Evolutionary conservation across 768 basidiomycete genomes (phyloP).

Genomic region (Tylopilus plumbeoviolaceoides): DNA sequence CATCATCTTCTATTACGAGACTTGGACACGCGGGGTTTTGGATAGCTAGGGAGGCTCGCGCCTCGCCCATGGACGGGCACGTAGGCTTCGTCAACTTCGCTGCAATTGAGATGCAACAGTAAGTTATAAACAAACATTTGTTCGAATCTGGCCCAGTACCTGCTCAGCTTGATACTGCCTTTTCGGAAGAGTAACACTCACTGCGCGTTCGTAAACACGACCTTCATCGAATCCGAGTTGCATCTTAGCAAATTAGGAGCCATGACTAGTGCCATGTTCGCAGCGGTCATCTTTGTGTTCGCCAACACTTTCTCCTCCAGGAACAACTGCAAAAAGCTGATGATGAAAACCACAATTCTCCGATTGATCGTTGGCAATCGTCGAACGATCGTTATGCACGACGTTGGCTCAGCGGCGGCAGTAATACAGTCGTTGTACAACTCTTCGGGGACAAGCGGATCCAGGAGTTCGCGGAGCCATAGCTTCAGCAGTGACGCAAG

Average conservation of each 20-base stretch:
- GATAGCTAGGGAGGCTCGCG: constrained; percentile 47
- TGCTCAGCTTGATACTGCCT: constrained; percentile 6
- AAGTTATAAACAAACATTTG: constrained; percentile 86
- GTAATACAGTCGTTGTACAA: constrained; percentile 89
- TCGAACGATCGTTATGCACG: constrained; percentile 70
- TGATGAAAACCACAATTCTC: constrained; percentile 79
- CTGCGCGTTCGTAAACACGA: constrained; percentile 92
- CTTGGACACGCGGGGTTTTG: constrained; percentile 47
- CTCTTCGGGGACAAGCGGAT: constrained; percentile 88
- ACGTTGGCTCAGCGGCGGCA: constrained; percentile 58
- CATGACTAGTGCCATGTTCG: constrained; percentile 87
- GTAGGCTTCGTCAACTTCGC: constrained; percentile 73
- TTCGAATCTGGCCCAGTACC: constrained; percentile 60
- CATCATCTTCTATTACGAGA: constrained; percentile 48
- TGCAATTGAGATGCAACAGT: constrained; percentile 72
- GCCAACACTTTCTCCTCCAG: constrained; percentile 69
- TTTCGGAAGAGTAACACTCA: constrained; percentile 40
- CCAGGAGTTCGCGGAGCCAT: constrained; percentile 88
- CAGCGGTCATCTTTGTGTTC: constrained; percentile 85
- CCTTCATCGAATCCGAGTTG: constrained; percentile 79
- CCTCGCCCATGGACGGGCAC: constrained; percentile 76
- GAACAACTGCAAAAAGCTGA: constrained; percentile 91
- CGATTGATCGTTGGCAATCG: constrained; percentile 83
- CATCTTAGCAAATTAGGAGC: constrained; percentile 88
- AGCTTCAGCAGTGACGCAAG: constrained; percentile 88